Evolutionary conservation across 805 yeast species (phyloP), one percentile per base, ranked within the genome.

Genomic region (Hanseniaspora nectarophila): DNA sequence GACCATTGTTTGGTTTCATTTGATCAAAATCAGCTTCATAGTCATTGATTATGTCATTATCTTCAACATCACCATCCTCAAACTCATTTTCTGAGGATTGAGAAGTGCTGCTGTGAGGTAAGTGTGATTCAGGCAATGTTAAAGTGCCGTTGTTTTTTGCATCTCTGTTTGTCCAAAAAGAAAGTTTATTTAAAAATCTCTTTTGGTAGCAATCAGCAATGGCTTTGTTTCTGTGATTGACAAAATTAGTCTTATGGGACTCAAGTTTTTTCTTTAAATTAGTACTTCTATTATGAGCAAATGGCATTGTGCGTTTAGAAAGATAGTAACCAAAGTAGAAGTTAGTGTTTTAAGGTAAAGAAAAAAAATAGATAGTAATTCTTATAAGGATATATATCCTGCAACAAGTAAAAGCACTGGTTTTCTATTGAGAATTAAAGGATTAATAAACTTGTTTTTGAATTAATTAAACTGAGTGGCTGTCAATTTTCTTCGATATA

Each of bases 21-120:
- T 37, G 16, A 28, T 24, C 43, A 29, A 37, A 21, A 15, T 45
- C 50, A 45, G 28, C 43, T n/a, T 45, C 50, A 28, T 38, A 26
- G 15, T 46, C 51, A 12, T 37, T 40, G 32, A 39, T 39, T 4
- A 20, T 31, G 28, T 46, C 51, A n/a, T 46, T 46, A 15, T 46
- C 51, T 24, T 46, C 51, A 38, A 46, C 44, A 46, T 46, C 51
- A 5, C 44, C 51, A 23, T 38, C 43, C 18, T 28, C 51, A 39
- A 21, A 39, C 2, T 46, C 44, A 31, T 40, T 20, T 18, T 23
- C 23, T 23, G 48, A 15, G 4, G 29, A 26, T 4, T 13, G 9
- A 8, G 18, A 1, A 9, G 34, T 16, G 16, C 13, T 37, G 18
- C 9, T 39, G 43, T 24, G 9, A 32, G 15, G 24, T 39, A 21